Evolutionary conservation across 2,329 filamentous ascomycete species (phyloP).

Genomic region (Ophiostoma montium): DNA sequence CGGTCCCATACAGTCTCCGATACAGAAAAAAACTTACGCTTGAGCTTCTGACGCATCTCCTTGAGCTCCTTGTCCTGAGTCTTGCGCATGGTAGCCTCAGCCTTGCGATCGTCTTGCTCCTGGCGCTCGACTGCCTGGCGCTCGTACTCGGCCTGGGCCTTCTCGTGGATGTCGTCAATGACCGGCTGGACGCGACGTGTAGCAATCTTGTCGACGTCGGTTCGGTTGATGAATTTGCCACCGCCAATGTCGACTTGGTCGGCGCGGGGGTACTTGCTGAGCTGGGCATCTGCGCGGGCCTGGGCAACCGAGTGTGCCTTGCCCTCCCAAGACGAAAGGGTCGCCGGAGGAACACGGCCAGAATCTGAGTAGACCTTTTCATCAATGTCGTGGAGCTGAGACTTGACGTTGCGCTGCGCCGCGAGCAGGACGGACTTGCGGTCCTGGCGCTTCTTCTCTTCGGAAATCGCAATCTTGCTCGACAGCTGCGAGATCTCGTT

Average conservation of each 20-base stretch:
- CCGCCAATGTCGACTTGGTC: constrained; percentile 58
- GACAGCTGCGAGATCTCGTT: constrained; percentile 34
- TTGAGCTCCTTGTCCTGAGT: constrained; percentile 37
- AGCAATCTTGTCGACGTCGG: constrained; percentile 69
- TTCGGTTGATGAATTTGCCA: constrained; percentile 64
- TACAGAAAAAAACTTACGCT: constrained; percentile 34
- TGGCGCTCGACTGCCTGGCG: constrained; percentile 47
- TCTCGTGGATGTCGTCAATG: constrained; percentile 70
- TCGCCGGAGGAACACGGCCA: constrained; percentile 54
- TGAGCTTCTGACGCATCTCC: constrained; percentile 39
- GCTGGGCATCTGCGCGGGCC: constrained; percentile 46
- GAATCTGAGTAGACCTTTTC: constrained; percentile 64
- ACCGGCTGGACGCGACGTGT: constrained; percentile 65
- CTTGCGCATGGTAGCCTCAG: constrained; percentile 29
- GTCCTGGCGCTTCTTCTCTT: constrained; percentile 60
- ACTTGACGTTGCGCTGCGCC: constrained; percentile 76
- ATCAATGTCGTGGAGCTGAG: constrained; percentile 66
- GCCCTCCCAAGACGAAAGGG: constrained; percentile 63
- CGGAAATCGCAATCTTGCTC: constrained; percentile 13
- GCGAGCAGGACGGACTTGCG: constrained; percentile 61
- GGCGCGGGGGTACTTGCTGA: constrained; percentile 33
- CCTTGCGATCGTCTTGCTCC: constrained; percentile 38
- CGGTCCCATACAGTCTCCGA: neutral
- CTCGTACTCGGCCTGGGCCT: constrained; percentile 57
- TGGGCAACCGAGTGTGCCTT: constrained; percentile 59